These are phyloP conservation scores for Begonia masoniana DNA, from an alignment of 306 rosid genomes.

Conservation along the genomic window DNA sequence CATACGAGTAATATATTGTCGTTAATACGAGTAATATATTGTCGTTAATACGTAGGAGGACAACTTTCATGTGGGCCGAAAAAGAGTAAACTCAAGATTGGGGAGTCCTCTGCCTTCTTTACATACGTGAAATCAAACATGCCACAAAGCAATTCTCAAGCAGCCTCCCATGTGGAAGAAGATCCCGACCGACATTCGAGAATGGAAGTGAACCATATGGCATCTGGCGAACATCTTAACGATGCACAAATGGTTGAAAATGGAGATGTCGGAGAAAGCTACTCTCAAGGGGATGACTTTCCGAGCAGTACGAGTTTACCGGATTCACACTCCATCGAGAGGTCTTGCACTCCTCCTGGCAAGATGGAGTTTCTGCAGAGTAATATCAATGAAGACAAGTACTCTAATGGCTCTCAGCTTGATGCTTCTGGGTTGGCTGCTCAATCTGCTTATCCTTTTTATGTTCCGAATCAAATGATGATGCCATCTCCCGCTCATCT, in stretches of 20 bases:
- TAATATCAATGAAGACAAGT: conserved; percentile 29
- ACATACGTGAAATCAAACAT: conserved; percentile 60
- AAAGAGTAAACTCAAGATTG: conserved; percentile 82
- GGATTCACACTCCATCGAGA: conserved; percentile 72
- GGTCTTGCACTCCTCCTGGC: conserved; percentile 72
- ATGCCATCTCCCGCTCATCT: conserved; percentile 51
- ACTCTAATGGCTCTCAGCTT: conserved; percentile 30
- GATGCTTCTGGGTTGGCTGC: conserved; percentile 35
- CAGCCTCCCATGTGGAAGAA: conserved; percentile 23
- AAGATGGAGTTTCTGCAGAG: conserved; percentile 45
- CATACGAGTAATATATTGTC: background rate
- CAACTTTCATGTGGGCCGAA: conserved; percentile 52
- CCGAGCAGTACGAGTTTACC: conserved; percentile 58
- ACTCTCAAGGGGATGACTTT: conserved; percentile 50
- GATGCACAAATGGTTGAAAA: conserved; percentile 32
- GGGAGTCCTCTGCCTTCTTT: conserved; percentile 90
- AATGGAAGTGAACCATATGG: conserved; percentile 30
- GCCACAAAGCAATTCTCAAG: conserved; percentile 33
- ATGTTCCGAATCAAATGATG: conserved; percentile 61
- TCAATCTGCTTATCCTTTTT: conserved; percentile 64
- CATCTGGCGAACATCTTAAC: conserved; percentile 23
- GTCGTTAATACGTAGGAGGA: conserved; percentile 18
- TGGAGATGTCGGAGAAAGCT: conserved; percentile 50
- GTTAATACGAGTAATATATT: background rate
- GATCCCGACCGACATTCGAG: conserved; percentile 19